Evolutionary conservation across 345 rosid species (phyloP).

Genomic region (Punica granatum): DNA sequence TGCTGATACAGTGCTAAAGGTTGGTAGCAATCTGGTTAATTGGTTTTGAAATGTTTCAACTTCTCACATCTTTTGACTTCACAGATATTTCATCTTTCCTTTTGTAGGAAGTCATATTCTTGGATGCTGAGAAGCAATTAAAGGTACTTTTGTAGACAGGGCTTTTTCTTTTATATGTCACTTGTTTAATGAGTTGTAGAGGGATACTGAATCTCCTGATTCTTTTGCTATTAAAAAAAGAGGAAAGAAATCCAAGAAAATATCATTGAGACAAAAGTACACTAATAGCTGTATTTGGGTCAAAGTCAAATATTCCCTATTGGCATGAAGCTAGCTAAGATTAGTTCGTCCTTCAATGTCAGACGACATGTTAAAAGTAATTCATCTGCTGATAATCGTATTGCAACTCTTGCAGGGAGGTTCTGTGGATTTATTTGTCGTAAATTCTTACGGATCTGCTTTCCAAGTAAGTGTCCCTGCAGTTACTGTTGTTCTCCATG

Average conservation of each 20-base stretch:
- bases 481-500: background rate
- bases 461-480: constrained; percentile 57
- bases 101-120: constrained; percentile 79
- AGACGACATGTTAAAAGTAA: background rate
- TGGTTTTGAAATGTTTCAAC: background rate
- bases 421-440: constrained; percentile 79
- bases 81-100: constrained; percentile 13
- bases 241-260: background rate
- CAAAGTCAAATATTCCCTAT: background rate
- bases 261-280: background rate
- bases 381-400: constrained; percentile 9
- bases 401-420: constrained; percentile 53
- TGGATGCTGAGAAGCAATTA: constrained; percentile 39
- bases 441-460: constrained; percentile 84
- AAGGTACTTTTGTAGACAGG: constrained; percentile 38
- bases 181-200: background rate
- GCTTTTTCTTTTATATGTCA: background rate
- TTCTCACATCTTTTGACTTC: constrained; percentile 4
- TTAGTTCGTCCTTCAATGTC: background rate
- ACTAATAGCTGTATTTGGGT: background rate
- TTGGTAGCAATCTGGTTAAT: constrained; percentile 24
- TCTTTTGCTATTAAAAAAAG: too few species aligned
- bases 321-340: background rate
- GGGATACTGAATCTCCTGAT: background rate
- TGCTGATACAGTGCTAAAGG: constrained; percentile 83